Evolutionary conservation across 78 protist genomes (phyloP).

Genomic region (slime mould (Dictyostelium discoideum)): dicty_2.7 NC_007089.4:1339001-1339500

Average conservation of each 20-base stretch:
- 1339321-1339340: constrained; percentile 99
- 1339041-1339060: constrained; percentile 98
- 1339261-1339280: constrained; percentile 98
- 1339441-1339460: constrained; percentile 97
- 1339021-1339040: constrained; percentile 99
- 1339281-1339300: constrained; percentile 99
- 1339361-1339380: constrained; percentile 98
- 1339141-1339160: constrained; percentile 98
- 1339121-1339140: constrained; percentile 94
- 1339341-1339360: constrained; percentile 99
- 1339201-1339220: constrained; percentile 99
- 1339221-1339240: constrained; percentile 95
- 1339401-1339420: constrained; percentile 98
- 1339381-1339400: constrained; percentile 94
- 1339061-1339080: constrained; percentile 74
- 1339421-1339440: constrained; percentile 99
- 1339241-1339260: constrained; percentile 77
- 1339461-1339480: constrained; percentile 99
- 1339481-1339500: constrained; percentile 99
- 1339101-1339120: constrained; percentile 91
- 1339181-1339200: constrained; percentile 99
- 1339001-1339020: constrained; percentile 84
- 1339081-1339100: constrained; percentile 97
- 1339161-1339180: constrained; percentile 98
- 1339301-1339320: constrained; percentile 97